Evolutionary conservation across 352 stramenopile species (phyloP), one percentile per base, ranked within the genome.

Genomic region (Globisporangium ultimum): DNA sequence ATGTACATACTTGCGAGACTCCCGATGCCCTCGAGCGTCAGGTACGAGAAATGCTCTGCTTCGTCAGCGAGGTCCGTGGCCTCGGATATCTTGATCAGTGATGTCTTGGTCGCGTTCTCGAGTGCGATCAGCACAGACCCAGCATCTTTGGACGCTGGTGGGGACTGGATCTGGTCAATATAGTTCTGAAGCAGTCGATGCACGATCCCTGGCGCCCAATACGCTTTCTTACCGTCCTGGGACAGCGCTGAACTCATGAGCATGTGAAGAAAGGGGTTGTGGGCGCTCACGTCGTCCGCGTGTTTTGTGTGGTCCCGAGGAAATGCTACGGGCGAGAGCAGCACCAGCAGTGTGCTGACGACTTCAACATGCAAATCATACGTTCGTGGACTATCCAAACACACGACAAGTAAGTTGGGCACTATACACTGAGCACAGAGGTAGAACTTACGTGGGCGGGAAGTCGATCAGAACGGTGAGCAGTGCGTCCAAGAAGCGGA

Each of bases 291-390:
- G 42, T 88, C 79, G 11, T 63, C 54, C 1, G 66, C 64, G 48
- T 72, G 62, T 32, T 79, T 78, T 18, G 68, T 74, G 53, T 87
- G 73, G 47, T 87, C 72, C 10, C 74, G 78, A 3, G 79, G 76
- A 54, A 86, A 93, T 10, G 71, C 78, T 18, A 88, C 76, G 1
- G 84, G 76, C 1, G 84, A 77, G 4, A 91, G 64, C 17, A 94
- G 70, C 41, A 89, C 78, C 14, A 94, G 69, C 22, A 94, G 53
- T 28, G 70, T 85, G 53, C 80, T 94, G 15, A 94, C 59, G 3
- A 87, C 68, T 72, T 92, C 84, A n/a, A 91, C 68, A 45, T 91
- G 80, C 34, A 94, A 46, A 22, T 89, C 82, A 54, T 91, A 84
- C 28, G 82, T 92, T 24, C 74, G 67, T 7, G 60, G 22, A 3